Evolutionary conservation across 495 filamentous ascomycete species (phyloP), one percentile per base, ranked within the genome.

Genomic region (Hamigera avellanea): DNA sequence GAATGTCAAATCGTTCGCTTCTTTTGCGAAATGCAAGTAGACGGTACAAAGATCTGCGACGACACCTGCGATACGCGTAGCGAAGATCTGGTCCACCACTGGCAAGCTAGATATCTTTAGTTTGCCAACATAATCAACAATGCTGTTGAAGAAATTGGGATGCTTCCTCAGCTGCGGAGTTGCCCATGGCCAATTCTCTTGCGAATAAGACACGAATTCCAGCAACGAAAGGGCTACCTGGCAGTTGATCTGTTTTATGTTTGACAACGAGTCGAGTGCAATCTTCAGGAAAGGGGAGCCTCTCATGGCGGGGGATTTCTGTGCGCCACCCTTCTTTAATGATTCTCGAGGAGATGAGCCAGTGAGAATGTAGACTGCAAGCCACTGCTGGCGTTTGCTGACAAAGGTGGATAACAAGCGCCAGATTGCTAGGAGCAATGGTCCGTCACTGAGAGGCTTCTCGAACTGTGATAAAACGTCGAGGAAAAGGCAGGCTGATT

Each of bases 121-220:
- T 23, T 71, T 70, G 14, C 76, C 76, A 17, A 86, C 73, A 50
- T 80, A 84, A 16, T 67, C 67, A 9, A 81, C 70, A 16, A 95
- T 69, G 37, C 72, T 65, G 10, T 62, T 59, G 32, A 95, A 67
- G 44, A 94, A 93, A 6, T 59, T 61, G 17, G 70, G 58, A 50
- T 95, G 83, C 37, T 77, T 78, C 33, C 78, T 76, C 14, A 93
- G 56, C 21, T 79, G 73, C 21, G 79, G 75, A 37, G 87, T 86
- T 6, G 83, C 83, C 81, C 91, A 89, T 8, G 85, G 83, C 88
- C 86, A 95, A 47, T 81, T 80, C 55, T 93, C 88, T 55, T 89
- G 86, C 8, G 86, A 81, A 3, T 78, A 70, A 7, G 79, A 76
- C 21, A 96, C 76, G 52, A 95, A 95, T 42, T 88, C 78, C 10